Conservation (phyloP, 352 stramenopile genomes). For the Halophytophthora polymorphica region DNA sequence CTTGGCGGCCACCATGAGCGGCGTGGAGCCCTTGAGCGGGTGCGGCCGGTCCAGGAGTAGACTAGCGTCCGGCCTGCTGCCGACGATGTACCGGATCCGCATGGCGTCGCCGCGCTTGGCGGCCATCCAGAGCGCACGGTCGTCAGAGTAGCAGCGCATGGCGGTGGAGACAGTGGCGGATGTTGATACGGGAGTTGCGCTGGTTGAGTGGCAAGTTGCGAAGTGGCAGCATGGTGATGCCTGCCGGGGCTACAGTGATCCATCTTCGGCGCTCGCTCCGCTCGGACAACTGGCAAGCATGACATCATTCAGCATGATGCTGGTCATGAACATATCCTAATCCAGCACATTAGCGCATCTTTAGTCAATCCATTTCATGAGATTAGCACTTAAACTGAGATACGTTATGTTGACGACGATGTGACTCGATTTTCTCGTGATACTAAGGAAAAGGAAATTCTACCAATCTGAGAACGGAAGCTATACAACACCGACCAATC, state of each 20-base stretch:
- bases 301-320: too few species aligned
- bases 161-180: too few species aligned
- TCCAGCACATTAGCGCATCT: background rate
- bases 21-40: conserved; percentile 47
- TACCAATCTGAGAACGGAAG: too few species aligned
- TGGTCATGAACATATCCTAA: background rate
- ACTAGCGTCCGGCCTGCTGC: conserved; percentile 19
- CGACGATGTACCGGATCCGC: conserved; percentile 24
- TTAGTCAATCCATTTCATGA: too few species aligned
- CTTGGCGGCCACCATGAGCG: conserved; percentile 69
- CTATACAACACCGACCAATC: background rate
- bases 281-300: too few species aligned
- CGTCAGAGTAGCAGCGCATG: conserved; percentile 3
- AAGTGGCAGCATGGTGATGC: conserved; percentile 5
- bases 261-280: too few species aligned
- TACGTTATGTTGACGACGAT: background rate
- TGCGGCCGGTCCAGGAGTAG: conserved; percentile 40
- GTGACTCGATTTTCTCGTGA: too few species aligned
- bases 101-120: conserved; percentile 28
- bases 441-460: too few species aligned
- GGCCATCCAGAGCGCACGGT: conserved; percentile 24
- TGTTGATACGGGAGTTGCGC: conserved; percentile 9
- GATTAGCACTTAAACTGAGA: background rate
- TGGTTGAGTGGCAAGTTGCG: conserved; percentile 12
- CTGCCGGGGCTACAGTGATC: background rate